phyloP scores from a whole-genome alignment of 495 filamentous ascomycete species.

The Aspergillus haitiensis region DNA sequence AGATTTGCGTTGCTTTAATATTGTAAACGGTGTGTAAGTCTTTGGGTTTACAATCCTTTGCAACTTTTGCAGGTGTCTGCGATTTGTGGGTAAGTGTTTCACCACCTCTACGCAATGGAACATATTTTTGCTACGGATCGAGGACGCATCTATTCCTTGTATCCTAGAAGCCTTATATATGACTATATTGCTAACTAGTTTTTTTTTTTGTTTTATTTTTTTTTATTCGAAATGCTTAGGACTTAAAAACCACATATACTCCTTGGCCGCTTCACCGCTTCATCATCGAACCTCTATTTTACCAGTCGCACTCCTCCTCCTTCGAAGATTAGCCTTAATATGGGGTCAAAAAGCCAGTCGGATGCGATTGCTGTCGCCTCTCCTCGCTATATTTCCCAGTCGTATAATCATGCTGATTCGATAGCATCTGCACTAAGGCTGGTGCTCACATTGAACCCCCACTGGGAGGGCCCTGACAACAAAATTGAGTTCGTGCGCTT shows the following conservation, averaged over 20 bases:
- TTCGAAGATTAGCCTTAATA: constrained; percentile 15
- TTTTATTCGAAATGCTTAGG: not conserved
- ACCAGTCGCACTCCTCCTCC: not conserved
- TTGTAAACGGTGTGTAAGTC: not conserved
- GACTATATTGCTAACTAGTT: not conserved
- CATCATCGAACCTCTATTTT: not conserved
- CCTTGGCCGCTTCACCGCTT: too few relatives aligned
- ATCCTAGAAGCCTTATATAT: too few relatives aligned
- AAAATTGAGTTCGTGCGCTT: constrained; percentile 87
- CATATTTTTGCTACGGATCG: not conserved
- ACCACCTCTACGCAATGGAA: too few relatives aligned
- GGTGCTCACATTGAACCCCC: constrained; percentile 74
- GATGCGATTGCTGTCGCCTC: constrained; percentile 24
- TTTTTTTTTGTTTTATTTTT: not conserved
- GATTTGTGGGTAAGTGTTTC: too few relatives aligned
- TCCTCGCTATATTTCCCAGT: constrained; percentile 64
- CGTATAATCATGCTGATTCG: constrained; percentile 73
- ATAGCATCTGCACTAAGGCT: constrained; percentile 74
- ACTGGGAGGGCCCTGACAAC: constrained; percentile 74
- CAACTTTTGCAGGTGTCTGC: not conserved
- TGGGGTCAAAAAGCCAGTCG: constrained; percentile 34
- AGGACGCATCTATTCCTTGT: not conserved
- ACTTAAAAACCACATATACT: too few relatives aligned
- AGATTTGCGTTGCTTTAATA: constrained; percentile 14
- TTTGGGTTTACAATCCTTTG: not conserved